Percentiles rank a stretch among this genome's conserved stretches.
Evolutionary conservation across 2,329 filamentous ascomycete species (phyloP).

Genomic region (Aspergillus felis): DNA sequence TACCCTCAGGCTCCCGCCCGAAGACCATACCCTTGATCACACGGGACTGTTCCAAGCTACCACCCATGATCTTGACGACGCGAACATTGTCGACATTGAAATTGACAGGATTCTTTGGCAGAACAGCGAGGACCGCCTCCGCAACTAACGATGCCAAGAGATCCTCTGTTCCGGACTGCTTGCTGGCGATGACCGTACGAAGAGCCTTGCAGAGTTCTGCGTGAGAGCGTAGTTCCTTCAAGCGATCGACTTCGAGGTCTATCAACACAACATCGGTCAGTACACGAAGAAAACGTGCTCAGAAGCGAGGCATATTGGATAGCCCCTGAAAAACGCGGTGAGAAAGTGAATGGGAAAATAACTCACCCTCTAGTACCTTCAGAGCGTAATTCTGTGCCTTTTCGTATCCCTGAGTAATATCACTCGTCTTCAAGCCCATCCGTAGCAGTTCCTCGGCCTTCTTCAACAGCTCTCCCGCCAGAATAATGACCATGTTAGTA

Average conservation of each 20-base stretch:
- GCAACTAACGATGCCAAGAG: constrained; percentile 82
- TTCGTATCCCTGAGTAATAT: constrained; percentile 94
- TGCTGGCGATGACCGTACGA: constrained; percentile 90
- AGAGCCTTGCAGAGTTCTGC: constrained; percentile 91
- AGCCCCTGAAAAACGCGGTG: constrained; percentile 7
- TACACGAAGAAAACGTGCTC: neutral
- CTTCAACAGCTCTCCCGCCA: constrained; percentile 90
- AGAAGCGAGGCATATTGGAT: neutral
- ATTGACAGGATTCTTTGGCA: constrained; percentile 91
- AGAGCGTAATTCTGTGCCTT: constrained; percentile 87
- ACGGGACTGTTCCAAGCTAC: constrained; percentile 85
- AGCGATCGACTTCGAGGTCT: constrained; percentile 86
- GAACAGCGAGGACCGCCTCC: constrained; percentile 75
- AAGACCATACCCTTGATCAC: constrained; percentile 99
- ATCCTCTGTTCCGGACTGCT: constrained; percentile 92
- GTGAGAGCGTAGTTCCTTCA: constrained; percentile 75
- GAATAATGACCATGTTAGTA: constrained; percentile 93
- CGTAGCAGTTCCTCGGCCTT: constrained; percentile 96
- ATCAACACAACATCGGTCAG: constrained; percentile 1
- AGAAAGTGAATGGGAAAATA: neutral
- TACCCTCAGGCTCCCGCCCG: constrained; percentile 87
- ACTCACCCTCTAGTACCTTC: constrained; percentile 69
- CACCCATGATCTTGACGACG: constrained; percentile 99
- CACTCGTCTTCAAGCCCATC: constrained; percentile 97
- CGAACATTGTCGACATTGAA: constrained; percentile 99